Conservation (phyloP, 1,284 basidiomycete species). For the Ganoderma meredithae region DNA sequence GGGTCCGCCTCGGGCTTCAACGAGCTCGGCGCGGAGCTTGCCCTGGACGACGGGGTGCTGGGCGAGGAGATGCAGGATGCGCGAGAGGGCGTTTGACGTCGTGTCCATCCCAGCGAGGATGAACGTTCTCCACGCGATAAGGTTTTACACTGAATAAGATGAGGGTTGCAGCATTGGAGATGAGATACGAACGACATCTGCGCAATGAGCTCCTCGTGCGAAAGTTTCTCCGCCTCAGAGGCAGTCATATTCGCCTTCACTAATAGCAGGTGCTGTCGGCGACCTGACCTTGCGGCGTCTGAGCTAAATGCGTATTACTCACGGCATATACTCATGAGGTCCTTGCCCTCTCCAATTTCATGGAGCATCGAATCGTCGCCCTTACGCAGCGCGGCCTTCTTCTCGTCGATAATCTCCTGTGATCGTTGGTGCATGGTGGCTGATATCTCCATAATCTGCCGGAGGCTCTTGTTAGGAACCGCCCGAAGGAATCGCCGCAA, state of each 20-base stretch:
- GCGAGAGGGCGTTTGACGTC: slow-evolving; percentile 16
- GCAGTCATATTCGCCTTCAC: slow-evolving; percentile 14
- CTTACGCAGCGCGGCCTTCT: slow-evolving; percentile 28
- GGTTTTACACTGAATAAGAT: too few relatives aligned
- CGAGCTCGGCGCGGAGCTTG: slow-evolving; percentile 7
- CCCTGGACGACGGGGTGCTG: slow-evolving; percentile 4
- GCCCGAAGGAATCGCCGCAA: not conserved
- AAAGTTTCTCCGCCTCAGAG: not conserved
- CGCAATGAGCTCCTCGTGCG: slow-evolving; percentile 14
- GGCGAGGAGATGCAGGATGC: slow-evolving; percentile 20
- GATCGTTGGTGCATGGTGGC: slow-evolving; percentile 21
- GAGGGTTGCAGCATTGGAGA: not conserved
- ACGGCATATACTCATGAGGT: slow-evolving; percentile 42
- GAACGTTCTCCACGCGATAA: slow-evolving; percentile 10
- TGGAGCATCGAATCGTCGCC: slow-evolving; percentile 35
- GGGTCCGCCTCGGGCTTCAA: slow-evolving; percentile 36
- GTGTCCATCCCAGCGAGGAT: slow-evolving; percentile 22
- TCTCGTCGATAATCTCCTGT: slow-evolving; percentile 23
- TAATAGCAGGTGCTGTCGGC: not conserved
- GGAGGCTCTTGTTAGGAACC: not conserved
- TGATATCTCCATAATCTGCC: slow-evolving; percentile 14
- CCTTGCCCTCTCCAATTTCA: slow-evolving; percentile 35
- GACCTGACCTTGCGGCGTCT: too few relatives aligned
- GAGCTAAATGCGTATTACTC: slow-evolving; percentile 7
- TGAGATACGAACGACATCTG: slow-evolving; percentile 12